Conservation (phyloP, 2,329 filamentous ascomycete genomes). For the Karstenula rhodostoma region DNA sequence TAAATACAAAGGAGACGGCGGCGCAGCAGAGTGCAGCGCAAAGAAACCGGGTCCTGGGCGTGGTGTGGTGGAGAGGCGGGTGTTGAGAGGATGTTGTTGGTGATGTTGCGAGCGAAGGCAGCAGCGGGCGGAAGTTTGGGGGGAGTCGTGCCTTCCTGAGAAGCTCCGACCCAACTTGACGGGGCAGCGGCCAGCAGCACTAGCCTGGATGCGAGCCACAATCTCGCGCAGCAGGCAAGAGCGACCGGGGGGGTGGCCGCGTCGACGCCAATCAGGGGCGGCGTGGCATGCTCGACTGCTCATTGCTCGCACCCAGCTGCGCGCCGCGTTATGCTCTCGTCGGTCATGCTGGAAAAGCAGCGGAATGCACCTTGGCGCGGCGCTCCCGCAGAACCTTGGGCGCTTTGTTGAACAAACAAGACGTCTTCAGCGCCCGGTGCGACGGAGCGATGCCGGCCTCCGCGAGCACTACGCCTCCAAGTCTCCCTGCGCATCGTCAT, state of each 20-base stretch:
- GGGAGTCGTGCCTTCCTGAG: slow-evolving; percentile 18
- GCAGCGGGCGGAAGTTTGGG: slow-evolving; percentile 12
- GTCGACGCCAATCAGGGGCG: slow-evolving; percentile 13
- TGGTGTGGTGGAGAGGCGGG: slow-evolving; percentile 21
- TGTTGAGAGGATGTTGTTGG: slow-evolving; percentile 20
- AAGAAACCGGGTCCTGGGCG: slow-evolving; percentile 21
- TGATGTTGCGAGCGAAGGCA: slow-evolving; percentile 17
- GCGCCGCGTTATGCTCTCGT: slow-evolving; percentile 4
- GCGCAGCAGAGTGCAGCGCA: slow-evolving; percentile 37
- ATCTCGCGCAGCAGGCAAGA: slow-evolving; percentile 20
- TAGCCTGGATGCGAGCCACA: slow-evolving; percentile 3
- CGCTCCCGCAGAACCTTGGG: neutral
- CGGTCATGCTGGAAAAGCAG: slow-evolving; percentile 13
- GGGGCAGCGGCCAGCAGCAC: slow-evolving; percentile 16
- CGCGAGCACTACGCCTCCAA: too few species aligned
- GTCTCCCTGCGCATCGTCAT: slow-evolving; percentile 8
- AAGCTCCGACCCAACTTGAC: slow-evolving; percentile 18
- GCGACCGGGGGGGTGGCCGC: slow-evolving; percentile 5
- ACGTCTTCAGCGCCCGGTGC: neutral
- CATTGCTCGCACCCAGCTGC: neutral
- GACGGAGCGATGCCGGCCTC: slow-evolving; percentile 8
- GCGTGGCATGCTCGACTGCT: neutral
- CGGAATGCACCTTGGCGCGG: slow-evolving; percentile 14
- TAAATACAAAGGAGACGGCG: slow-evolving; percentile 28
- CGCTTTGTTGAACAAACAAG: neutral